Percentiles rank a stretch among this genome's conserved stretches.
phyloP scores from a whole-genome alignment of 225 moss, liverwort and hornwort genomes.

The Pseudisothecium myosuroides region DNA sequence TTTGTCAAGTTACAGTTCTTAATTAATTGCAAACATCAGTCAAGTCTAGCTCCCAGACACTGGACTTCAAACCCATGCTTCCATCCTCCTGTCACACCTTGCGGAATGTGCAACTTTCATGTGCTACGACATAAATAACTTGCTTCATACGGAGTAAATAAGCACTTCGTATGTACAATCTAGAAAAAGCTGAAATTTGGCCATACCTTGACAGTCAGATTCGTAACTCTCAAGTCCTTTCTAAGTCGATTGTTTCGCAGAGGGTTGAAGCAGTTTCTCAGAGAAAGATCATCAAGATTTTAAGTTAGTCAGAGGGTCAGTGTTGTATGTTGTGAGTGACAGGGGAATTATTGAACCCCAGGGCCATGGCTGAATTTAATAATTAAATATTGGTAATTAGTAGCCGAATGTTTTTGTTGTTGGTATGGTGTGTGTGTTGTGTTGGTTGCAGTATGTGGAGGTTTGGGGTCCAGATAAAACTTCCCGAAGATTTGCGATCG shows the following conservation, averaged over 20 bases:
- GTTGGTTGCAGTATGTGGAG: slow-evolving; percentile 20
- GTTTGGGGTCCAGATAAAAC: slow-evolving; percentile 19
- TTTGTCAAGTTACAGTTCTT: neutral
- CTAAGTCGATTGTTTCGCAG: neutral
- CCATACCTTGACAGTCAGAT: neutral
- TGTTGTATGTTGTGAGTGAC: neutral
- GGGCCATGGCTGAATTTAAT: neutral
- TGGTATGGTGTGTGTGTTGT: neutral
- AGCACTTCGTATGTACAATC: neutral
- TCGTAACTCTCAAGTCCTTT: neutral
- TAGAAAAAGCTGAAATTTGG: neutral
- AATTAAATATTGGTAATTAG: no score
- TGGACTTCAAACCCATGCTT: neutral
- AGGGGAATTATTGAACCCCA: neutral
- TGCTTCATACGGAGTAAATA: neutral
- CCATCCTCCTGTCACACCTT: neutral
- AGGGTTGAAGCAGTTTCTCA: neutral
- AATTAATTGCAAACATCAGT: neutral
- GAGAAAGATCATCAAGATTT: neutral
- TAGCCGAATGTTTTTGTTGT: neutral
- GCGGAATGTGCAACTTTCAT: neutral
- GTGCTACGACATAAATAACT: neutral
- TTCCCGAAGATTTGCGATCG: slow-evolving; percentile 15
- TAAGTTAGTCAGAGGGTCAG: neutral
- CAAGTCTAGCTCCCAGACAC: neutral